phyloP scores from a whole-genome alignment of 73 alveolate species.

The Blepharisma stoltei region DNA sequence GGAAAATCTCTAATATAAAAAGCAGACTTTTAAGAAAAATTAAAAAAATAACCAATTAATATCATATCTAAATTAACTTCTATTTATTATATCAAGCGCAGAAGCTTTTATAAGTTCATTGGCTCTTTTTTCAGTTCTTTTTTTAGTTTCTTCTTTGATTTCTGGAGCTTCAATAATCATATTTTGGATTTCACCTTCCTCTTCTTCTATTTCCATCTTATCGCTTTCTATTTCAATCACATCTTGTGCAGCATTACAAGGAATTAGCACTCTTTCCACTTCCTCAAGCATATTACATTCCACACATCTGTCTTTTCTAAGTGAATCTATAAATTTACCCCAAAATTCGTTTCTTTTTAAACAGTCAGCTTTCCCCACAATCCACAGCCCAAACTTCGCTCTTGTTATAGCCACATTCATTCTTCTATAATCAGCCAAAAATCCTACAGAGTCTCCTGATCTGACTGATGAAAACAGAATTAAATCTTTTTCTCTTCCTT shows the following conservation, averaged over 20 bases:
- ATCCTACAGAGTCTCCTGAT: slow-evolving; percentile 69
- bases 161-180: too few species aligned
- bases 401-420: slow-evolving; percentile 93
- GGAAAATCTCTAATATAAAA: too few species aligned
- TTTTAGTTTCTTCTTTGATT: too few species aligned
- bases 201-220: slow-evolving; percentile 10
- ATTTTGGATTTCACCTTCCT: neutral
- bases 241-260: neutral
- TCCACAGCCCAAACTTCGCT: slow-evolving; percentile 74
- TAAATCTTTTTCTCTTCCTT: slow-evolving; percentile 93
- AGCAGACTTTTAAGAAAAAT: too few species aligned
- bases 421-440: slow-evolving; percentile 89
- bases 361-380: slow-evolving; percentile 77
- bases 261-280: neutral
- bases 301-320: neutral
- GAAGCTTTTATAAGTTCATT: too few species aligned
- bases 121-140: too few species aligned
- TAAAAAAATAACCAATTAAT: too few species aligned
- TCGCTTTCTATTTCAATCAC: slow-evolving; percentile 15
- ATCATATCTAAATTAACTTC: too few species aligned
- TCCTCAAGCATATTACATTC: neutral
- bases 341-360: slow-evolving; percentile 70
- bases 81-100: too few species aligned
- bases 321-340: slow-evolving; percentile 21
- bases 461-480: slow-evolving; percentile 87